Evolutionary conservation across 306 rosid species (phyloP), one percentile per base, ranked within the genome.

Genomic region (Glycine tomentella): DNA sequence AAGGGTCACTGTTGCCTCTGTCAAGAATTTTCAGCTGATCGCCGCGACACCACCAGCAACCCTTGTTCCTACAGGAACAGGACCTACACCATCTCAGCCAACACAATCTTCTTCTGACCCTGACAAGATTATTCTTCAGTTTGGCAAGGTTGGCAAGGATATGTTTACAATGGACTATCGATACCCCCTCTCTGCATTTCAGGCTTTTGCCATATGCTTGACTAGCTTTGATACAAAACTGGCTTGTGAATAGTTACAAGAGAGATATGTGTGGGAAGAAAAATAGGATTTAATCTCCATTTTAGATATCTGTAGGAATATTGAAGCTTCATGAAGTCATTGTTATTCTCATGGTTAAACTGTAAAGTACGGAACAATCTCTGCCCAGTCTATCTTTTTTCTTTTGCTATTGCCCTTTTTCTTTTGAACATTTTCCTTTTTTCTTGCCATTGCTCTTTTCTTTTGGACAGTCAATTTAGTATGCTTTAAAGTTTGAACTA

Each of bases 181-280:
- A 4, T 96, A 93, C 81, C 99, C 98, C 7, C 77, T 96, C 50
- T 96, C 99, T 6, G 99, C 99, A 46, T 96, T 96, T 89, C 99
- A 96, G 91, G 99, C 99, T 57, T 96, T 96, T 76, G 97, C 99
- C 56, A 93, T 96, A 82, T 93, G 98, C 82, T 82, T 96, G 84
- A 96, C 97, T 83, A 96, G 99, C 94, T 96, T 96, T 80, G 99
- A 96, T 92, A 93, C 99, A 75, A 93, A 93, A 87, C 74, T 96
- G 88, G 99, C 99, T 44, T 96, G 99, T 93, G 99, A 96, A 93
- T 95, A 95, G 87, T 59, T 15, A 57, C 34, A 81, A 67, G 51
- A 58, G n/a, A n/a, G 74, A 77, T 74, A 77, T 81, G 75, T 81
- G 71, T 82, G 81, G 70, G 10, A 38, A 72, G 82, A 65, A 78